phyloP scores from a whole-genome alignment of 176 grass and related monocot species.

The Canna indica region DNA sequence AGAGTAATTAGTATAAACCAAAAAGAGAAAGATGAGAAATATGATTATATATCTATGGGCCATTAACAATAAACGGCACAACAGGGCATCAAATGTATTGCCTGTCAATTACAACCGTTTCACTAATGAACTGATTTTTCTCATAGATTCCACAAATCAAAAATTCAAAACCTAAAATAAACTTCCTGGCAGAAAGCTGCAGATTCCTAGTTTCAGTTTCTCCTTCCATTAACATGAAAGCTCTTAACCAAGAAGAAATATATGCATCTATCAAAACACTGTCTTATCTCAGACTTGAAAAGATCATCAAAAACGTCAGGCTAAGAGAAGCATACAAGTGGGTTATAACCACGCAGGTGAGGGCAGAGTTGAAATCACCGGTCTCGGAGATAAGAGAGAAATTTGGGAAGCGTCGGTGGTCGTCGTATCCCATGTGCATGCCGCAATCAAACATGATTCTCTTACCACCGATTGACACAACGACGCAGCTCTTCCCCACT shows the following conservation, averaged over 20 bases:
- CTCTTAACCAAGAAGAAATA: neutral
- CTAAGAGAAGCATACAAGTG: constrained; percentile 48
- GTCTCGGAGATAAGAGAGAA: constrained; percentile 43
- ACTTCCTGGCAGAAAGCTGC: too few species aligned
- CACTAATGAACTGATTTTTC: too few species aligned
- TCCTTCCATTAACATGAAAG: neutral
- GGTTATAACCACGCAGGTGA: constrained; percentile 79
- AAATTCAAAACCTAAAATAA: too few species aligned
- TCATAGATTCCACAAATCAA: too few species aligned
- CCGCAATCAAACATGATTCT: constrained; percentile 90
- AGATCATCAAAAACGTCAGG: neutral
- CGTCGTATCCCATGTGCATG: constrained; percentile 87
- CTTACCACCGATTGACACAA: constrained; percentile 64
- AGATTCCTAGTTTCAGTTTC: too few species aligned
- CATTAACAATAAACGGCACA: neutral
- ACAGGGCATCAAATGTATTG: too few species aligned
- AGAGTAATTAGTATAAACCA: neutral
- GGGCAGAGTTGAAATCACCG: constrained; percentile 36
- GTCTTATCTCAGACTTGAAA: neutral
- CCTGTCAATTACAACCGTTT: too few species aligned
- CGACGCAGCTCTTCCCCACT: constrained; percentile 90
- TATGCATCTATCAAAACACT: neutral
- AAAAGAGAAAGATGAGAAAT: neutral
- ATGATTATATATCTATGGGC: neutral
- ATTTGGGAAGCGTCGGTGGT: constrained; percentile 57